Evolutionary conservation across 2,329 filamentous ascomycete species (phyloP).

Genomic region (Paracorniculantispora psalliotae): DNA sequence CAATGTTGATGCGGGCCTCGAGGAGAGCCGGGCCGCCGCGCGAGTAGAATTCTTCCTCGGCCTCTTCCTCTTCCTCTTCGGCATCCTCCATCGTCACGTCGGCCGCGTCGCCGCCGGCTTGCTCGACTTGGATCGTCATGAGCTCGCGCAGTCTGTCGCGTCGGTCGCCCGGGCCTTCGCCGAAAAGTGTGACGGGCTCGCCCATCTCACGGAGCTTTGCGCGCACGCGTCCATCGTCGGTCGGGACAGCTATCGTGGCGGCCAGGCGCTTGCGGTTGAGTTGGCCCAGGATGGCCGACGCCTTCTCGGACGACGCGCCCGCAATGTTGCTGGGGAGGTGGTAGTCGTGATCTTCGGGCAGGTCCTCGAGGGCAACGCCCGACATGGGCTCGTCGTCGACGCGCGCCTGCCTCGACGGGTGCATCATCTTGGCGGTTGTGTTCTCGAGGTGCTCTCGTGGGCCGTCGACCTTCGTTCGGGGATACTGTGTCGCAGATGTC

Average conservation of each 20-base stretch:
- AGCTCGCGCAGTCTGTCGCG: constrained; percentile 82
- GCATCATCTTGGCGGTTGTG: constrained; percentile 52
- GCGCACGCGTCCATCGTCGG: constrained; percentile 84
- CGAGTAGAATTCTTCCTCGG: constrained; percentile 92
- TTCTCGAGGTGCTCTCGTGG: neutral
- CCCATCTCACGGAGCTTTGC: constrained; percentile 75
- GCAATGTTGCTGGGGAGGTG: constrained; percentile 61
- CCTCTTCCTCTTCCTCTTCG: constrained; percentile 55
- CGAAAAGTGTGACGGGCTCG: constrained; percentile 93
- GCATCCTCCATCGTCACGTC: constrained; percentile 60
- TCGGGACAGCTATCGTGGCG: constrained; percentile 85
- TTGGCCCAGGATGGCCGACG: constrained; percentile 78
- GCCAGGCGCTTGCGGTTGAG: constrained; percentile 89
- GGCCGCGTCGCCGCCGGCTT: constrained; percentile 48
- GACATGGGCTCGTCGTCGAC: constrained; percentile 73
- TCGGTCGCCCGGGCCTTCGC: constrained; percentile 79
- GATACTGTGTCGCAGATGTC: neutral
- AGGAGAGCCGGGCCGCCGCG: constrained; percentile 71
- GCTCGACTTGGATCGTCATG: constrained; percentile 67
- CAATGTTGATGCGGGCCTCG: constrained; percentile 72
- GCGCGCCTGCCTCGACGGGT: constrained; percentile 87
- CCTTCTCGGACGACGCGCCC: constrained; percentile 72
- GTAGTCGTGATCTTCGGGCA: constrained; percentile 75
- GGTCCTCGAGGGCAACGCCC: constrained; percentile 45
- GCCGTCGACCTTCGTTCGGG: neutral